A percentile compares a stretch with the other conserved stretches of the same genome.
Conservation (phyloP, 768 basidiomycete species). For the Scleroderma bovista region DNA sequence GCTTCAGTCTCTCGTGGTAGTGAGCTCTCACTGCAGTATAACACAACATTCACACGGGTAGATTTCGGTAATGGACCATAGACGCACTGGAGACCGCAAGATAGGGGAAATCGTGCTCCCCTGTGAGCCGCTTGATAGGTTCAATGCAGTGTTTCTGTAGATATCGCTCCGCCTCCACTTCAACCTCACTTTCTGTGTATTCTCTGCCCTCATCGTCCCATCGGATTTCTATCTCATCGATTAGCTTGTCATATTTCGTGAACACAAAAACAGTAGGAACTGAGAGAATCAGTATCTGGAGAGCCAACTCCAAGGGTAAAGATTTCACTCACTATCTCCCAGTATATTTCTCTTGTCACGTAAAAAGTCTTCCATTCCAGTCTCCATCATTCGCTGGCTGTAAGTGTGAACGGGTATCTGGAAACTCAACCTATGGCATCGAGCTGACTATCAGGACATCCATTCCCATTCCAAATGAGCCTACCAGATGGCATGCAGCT, state of each 20-base stretch:
- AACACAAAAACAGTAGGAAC: conserved; percentile 3
- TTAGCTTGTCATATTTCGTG: conserved; percentile 2
- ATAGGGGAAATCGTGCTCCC: neutral
- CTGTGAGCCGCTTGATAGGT: neutral
- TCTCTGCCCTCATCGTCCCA: neutral
- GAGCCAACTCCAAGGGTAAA: too few species aligned
- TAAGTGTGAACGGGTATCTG: neutral
- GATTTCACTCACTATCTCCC: conserved; percentile 1
- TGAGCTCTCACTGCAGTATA: neutral
- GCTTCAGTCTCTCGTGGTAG: neutral
- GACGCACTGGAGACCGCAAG: conserved; percentile 4
- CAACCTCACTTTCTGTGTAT: neutral
- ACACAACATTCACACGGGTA: neutral
- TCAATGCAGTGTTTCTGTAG: neutral
- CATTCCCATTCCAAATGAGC: neutral
- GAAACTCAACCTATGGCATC: conserved; percentile 1
- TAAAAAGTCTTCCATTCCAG: neutral
- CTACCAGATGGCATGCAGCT: conserved; percentile 11
- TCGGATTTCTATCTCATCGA: neutral
- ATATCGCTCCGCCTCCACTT: neutral
- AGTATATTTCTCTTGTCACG: neutral
- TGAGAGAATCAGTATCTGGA: neutral
- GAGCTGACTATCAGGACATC: neutral
- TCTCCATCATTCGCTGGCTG: conserved; percentile 2
- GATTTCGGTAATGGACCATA: neutral